Conservation (phyloP, 352 stramenopile species). For the Phytophthora cryptogea region DNA sequence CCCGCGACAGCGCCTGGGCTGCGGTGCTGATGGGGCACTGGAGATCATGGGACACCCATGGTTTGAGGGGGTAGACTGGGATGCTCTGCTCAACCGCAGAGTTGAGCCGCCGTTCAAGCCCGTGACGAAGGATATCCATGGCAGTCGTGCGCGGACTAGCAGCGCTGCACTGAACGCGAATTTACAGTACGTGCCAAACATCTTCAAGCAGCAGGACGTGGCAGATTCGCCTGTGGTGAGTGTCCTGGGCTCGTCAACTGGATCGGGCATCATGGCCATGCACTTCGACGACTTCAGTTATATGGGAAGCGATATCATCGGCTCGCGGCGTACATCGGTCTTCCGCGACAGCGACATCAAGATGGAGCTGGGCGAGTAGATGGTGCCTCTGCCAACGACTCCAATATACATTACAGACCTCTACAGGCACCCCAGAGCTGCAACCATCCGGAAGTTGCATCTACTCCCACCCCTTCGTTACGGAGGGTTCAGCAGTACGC, state of each 20-base stretch:
- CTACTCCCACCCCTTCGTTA: constrained; percentile 3
- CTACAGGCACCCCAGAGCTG: constrained; percentile 7
- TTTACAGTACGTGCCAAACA: constrained; percentile 77
- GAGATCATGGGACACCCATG: constrained; percentile 88
- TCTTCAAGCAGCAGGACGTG: constrained; percentile 85
- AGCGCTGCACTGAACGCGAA: constrained; percentile 58
- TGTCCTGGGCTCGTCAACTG: constrained; percentile 43
- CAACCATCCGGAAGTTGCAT: constrained; percentile 33
- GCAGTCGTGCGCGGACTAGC: constrained; percentile 48
- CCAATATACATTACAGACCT: constrained; percentile 8
- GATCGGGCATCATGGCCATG: constrained; percentile 72
- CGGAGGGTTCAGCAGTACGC: constrained; percentile 10
- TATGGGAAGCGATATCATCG: constrained; percentile 88
- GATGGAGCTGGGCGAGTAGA: constrained; percentile 79
- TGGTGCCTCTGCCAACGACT: background rate
- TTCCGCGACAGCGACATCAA: constrained; percentile 86
- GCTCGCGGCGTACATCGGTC: constrained; percentile 78
- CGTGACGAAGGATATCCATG: constrained; percentile 40
- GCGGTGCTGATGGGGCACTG: constrained; percentile 54
- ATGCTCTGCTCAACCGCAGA: constrained; percentile 62
- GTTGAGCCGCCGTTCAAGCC: constrained; percentile 78
- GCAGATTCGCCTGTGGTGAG: constrained; percentile 77
- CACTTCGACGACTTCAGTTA: constrained; percentile 90
- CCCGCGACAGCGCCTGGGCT: constrained; percentile 65
- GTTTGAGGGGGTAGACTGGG: constrained; percentile 82